Conservation (phyloP, 2,329 filamentous ascomycete species). For the Allantophomopsis cytisporea region DNA sequence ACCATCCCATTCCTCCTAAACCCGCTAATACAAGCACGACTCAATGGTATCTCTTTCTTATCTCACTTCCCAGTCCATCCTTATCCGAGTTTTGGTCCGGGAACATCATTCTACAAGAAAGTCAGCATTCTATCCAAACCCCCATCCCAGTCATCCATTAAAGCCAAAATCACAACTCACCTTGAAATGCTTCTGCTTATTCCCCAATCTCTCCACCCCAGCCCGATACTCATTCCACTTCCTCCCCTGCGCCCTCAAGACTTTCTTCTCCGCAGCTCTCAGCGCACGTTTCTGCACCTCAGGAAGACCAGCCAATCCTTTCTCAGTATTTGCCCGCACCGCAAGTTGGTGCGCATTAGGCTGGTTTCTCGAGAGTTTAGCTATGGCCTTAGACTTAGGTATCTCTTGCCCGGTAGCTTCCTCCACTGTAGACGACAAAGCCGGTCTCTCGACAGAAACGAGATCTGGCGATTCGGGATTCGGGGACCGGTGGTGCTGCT, state of each 20-base stretch:
- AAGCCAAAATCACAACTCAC: conserved; percentile 1
- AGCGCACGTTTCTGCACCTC: no score
- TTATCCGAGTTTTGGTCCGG: conserved; percentile 1
- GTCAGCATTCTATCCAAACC: no score
- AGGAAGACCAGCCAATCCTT: conserved; percentile 9
- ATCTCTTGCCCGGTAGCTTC: neutral
- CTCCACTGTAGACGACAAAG: neutral
- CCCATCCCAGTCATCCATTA: no score
- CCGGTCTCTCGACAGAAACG: no score
- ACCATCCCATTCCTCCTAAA: no score
- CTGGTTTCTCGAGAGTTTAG: no score
- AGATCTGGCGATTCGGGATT: neutral
- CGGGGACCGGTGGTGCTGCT: conserved; percentile 1
- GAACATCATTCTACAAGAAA: neutral
- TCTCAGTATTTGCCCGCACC: conserved; percentile 1
- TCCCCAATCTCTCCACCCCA: conserved; percentile 11
- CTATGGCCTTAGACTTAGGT: no score
- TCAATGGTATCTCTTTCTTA: no score
- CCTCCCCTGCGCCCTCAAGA: conserved; percentile 9
- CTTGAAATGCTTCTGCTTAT: conserved; percentile 14
- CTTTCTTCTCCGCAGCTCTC: conserved; percentile 7
- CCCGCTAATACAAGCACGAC: no score
- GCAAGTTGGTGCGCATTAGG: conserved; percentile 1
- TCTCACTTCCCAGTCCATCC: no score
- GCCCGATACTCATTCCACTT: conserved; percentile 10